These are phyloP conservation scores for Chrysanthemum lavandulifolium DNA, from an alignment of 129 eudicot species.

Conservation along the genomic window DNA sequence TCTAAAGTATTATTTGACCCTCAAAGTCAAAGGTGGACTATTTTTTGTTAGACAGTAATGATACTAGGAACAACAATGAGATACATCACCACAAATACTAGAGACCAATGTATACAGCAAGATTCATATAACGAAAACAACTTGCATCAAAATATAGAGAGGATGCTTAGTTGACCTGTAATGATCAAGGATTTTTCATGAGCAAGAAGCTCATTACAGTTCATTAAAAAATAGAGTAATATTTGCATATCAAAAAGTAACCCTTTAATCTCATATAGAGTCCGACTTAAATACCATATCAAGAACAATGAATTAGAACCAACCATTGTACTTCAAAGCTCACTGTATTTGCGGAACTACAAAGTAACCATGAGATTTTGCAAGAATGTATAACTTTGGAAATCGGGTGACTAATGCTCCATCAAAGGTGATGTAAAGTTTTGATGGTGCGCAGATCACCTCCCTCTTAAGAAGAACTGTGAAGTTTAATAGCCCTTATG, in stretches of 20 bases:
- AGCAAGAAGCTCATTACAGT: not conserved
- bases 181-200: constrained; percentile 8
- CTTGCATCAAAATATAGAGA: not conserved
- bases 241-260: too few species aligned
- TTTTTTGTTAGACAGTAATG: not conserved
- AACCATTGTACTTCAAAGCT: not conserved
- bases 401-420: too few species aligned
- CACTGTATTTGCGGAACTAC: not conserved
- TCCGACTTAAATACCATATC: not conserved
- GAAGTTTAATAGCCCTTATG: too few species aligned
- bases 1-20: not conserved
- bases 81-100: not conserved
- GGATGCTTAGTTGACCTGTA: not conserved
- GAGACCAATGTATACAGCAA: not conserved
- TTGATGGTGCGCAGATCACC: too few species aligned
- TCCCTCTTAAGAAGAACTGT: too few species aligned
- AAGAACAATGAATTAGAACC: not conserved
- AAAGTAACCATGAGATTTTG: not conserved
- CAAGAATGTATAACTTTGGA: not conserved
- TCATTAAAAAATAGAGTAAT: too few species aligned
- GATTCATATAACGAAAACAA: not conserved
- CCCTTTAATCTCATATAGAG: not conserved
- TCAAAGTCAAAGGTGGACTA: not conserved
- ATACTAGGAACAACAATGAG: not conserved
- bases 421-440: too few species aligned